Evolutionary conservation across 1,284 basidiomycete species (phyloP), one percentile per base, ranked within the genome.

Genomic region (Ganoderma sinense): DNA sequence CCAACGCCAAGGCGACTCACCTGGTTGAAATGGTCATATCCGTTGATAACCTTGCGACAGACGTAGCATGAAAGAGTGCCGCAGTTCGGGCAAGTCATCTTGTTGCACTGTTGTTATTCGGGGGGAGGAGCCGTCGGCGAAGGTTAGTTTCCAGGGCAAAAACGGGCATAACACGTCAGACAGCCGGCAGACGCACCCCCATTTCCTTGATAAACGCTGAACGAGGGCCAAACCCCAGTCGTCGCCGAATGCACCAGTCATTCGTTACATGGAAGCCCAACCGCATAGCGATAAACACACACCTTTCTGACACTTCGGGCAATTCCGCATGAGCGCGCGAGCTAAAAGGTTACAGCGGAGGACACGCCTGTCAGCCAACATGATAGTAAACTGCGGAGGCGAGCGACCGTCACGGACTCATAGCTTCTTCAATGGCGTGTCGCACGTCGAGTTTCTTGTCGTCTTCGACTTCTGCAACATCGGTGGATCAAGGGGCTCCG

Each of bases 401-500:
- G 36, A 8, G 29, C 29, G 39, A 31, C 58, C 18, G 29, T 14
- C 7, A 76, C 88, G 61, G 74, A 92, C 93, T 94, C 95, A 97
- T 96, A 4, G 95, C 95, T 78, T 97, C 95, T 77, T 97, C 95
- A 45, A 97, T 85, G 0, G 86, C 79, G 81, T 97, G 95, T 62
- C 90, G 86, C 13, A 87, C 90, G 79, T 94, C 88, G 10, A 96
- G 80, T 67, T 88, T 87, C 70, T 87, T 89, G 77, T 96, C 94
- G 8, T 89, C 86, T 70, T 91, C 91, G 69, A 87, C 83, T 80
- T 95, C 92, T 93, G 73, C 36, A 69, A 63, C 60, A 51, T 14
- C 45, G 63, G 62, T 23, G 60, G 43, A 66, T 62, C 51, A 41
- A n/a, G 41, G 60, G 29, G 39, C 36, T 2, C 23, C 29, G 41